Evolutionary conservation across 805 yeast genomes (phyloP), one percentile per base, ranked within the genome.

Genomic region (Maudiozyma bulderi): DNA sequence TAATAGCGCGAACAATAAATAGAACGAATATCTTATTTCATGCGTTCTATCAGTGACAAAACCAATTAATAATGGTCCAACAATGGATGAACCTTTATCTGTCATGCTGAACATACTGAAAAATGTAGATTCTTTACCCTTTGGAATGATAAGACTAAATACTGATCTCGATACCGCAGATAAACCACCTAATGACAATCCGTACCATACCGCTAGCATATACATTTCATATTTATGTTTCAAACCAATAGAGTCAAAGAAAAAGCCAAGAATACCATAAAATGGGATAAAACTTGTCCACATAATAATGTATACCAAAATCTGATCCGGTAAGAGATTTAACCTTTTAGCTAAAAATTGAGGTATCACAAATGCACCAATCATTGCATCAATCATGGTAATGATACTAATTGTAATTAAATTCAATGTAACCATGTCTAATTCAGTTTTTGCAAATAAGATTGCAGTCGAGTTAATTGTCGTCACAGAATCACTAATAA

Each of bases 381-480:
- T 49, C 48, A 84, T 81, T 0, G 91, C 93, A 52, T 76, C 80
- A 1, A 80, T 52, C 68, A 86, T 82, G 1, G 85, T 78, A 29
- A 84, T 57, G 1, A 84, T 74, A 9, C 91, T 86, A 30, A 85
- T 75, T 9, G 75, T 59, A 1, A 86, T 85, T 39, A 86, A 67
- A 39, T 78, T 75, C 31, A 85, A 72, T 1, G 90, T 81, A 3
- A 77, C 67, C 93, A 85, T 86, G 40, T 73, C 70, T 29, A 85
- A 65, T 52, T 84, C 84, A 0, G 86, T 77, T 47, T 81, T 80
- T 2, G 93, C 86, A 67, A 85, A 85, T 38, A 85, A 61, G 32
- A 86, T 79, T 0, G 93, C 91, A 0, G 93, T 82, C 0, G 89
- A 81, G 61, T 84, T 85, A 49, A 85, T 84, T 0, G 93, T 86